phyloP scores from a whole-genome alignment of 371 early-diverging fungal genomes.

The Rhizopus stolonifer region DNA sequence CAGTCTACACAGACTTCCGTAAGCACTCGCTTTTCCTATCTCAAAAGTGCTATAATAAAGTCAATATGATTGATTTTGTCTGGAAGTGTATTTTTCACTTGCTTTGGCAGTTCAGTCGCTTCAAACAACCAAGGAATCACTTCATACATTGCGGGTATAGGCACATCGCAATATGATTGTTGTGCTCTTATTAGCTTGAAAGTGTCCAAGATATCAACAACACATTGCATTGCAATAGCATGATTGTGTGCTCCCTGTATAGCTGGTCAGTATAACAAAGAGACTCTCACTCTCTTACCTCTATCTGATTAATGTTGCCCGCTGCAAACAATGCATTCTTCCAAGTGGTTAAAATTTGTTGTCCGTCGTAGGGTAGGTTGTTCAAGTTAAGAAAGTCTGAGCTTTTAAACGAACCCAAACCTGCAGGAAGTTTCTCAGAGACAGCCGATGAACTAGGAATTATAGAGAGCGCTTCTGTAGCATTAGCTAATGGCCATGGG shows the following conservation, averaged over 20 bases:
- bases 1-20: slow-evolving; percentile 71
- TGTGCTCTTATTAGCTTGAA: slow-evolving; percentile 51
- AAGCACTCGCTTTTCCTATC: slow-evolving; percentile 60
- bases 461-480: slow-evolving; percentile 25
- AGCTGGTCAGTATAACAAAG: neutral
- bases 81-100: slow-evolving; percentile 10
- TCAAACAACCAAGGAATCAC: slow-evolving; percentile 67
- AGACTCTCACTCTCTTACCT: slow-evolving; percentile 7
- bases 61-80: too few species aligned
- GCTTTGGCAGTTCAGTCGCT: slow-evolving; percentile 61
- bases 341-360: slow-evolving; percentile 54
- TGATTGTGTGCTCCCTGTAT: slow-evolving; percentile 57
- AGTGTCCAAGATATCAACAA: slow-evolving; percentile 70
- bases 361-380: slow-evolving; percentile 40
- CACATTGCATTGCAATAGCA: slow-evolving; percentile 67
- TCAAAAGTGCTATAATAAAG: slow-evolving; percentile 52
- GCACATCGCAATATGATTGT: slow-evolving; percentile 56
- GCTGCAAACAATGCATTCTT: slow-evolving; percentile 69
- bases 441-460: slow-evolving; percentile 31
- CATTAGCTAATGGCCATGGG: slow-evolving; percentile 12
- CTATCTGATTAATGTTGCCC: slow-evolving; percentile 68
- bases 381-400: slow-evolving; percentile 47
- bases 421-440: slow-evolving; percentile 36
- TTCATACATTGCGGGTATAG: slow-evolving; percentile 66
- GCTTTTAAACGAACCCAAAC: slow-evolving; percentile 41